Evolutionary conservation across 106 monocot genomes (phyloP).

Genomic region (Dendrobium catenatum): DNA sequence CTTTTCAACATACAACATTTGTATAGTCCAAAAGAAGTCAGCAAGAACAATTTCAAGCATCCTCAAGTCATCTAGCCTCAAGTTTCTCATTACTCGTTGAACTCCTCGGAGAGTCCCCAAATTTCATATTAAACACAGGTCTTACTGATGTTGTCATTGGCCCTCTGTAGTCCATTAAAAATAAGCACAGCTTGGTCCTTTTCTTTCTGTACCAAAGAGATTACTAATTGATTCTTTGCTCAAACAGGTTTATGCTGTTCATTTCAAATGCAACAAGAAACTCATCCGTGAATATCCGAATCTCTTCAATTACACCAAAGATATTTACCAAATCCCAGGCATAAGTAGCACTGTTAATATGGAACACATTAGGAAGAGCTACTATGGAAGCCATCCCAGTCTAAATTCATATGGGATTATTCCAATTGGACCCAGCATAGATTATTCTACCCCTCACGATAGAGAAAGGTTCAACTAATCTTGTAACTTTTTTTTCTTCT

Average conservation of each 20-base stretch:
- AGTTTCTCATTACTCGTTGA: too few species aligned
- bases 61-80: too few species aligned
- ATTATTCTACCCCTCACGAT: constrained; percentile 71
- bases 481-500: too few species aligned
- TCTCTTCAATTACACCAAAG: constrained; percentile 93
- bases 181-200: too few species aligned
- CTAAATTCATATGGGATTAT: constrained; percentile 78
- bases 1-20: too few species aligned
- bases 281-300: constrained; percentile 81
- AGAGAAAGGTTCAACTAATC: constrained; percentile 48
- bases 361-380: constrained; percentile 84
- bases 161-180: too few species aligned
- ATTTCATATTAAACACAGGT: too few species aligned
- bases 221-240: neutral
- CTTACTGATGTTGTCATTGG: too few species aligned
- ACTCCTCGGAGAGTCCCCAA: too few species aligned
- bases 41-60: too few species aligned
- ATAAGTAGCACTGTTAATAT: constrained; percentile 79
- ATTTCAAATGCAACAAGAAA: constrained; percentile 98
- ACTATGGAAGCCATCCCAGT: constrained; percentile 85
- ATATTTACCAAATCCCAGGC: constrained; percentile 72
- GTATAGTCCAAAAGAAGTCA: too few species aligned
- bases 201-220: too few species aligned
- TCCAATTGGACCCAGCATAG: constrained; percentile 58
- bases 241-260: constrained; percentile 70